Evolutionary conservation across 2,329 filamentous ascomycete species (phyloP).

Genomic region (Aspergillus nomiae): DNA sequence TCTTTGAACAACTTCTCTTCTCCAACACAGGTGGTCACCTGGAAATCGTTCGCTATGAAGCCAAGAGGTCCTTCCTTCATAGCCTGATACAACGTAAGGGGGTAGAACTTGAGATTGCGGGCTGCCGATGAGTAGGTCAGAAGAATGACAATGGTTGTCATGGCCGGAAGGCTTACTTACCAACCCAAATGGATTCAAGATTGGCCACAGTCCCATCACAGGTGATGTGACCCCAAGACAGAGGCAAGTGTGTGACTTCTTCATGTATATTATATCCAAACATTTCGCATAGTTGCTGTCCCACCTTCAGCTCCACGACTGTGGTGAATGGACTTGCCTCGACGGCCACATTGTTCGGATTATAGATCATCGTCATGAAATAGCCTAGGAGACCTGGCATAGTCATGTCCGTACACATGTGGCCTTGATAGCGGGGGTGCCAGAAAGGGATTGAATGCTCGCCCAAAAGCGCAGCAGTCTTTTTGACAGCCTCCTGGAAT

Average conservation of each 20-base stretch:
- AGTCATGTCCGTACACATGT: conserved; percentile 49
- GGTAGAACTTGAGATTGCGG: conserved; percentile 53
- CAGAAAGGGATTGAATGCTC: conserved; percentile 50
- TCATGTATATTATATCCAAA: conserved; percentile 48
- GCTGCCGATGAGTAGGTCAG: conserved; percentile 26
- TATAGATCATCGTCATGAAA: conserved; percentile 55
- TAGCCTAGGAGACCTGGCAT: conserved; percentile 51
- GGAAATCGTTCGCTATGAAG: conserved; percentile 34
- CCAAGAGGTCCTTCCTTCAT: conserved; percentile 30
- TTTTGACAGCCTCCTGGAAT: conserved; percentile 38
- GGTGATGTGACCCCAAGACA: conserved; percentile 50
- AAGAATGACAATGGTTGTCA: not conserved
- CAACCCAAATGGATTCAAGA: conserved; percentile 50
- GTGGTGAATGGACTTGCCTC: conserved; percentile 52
- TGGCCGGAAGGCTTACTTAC: not conserved
- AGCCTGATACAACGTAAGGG: conserved; percentile 40
- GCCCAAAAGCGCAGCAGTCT: conserved; percentile 43
- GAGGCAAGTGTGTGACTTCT: conserved; percentile 21
- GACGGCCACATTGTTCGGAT: conserved; percentile 52
- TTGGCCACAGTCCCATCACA: conserved; percentile 52
- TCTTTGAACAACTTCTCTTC: conserved; percentile 39
- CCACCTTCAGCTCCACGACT: conserved; percentile 47
- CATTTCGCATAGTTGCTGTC: conserved; percentile 49
- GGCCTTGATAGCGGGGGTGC: conserved; percentile 47
- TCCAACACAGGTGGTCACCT: conserved; percentile 32